Evolutionary conservation across 1,284 basidiomycete species (phyloP).

Genomic region (Phaffia rhodozyma): DNA sequence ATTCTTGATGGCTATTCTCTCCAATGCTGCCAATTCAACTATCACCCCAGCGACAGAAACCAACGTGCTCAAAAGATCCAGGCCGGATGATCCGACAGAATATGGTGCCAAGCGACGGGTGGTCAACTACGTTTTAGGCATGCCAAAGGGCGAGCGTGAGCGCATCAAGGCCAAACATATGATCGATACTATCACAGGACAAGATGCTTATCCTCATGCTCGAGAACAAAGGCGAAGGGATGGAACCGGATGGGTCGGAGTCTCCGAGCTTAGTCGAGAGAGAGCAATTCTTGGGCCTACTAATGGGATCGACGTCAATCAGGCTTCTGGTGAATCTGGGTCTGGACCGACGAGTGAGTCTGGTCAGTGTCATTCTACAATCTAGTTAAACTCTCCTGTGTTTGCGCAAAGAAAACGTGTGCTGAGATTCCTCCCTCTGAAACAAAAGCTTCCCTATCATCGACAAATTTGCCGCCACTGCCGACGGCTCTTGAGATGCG

Average conservation of each 20-base stretch:
- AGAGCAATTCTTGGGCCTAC: neutral
- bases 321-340: neutral
- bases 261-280: constrained; percentile 11
- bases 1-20: constrained; percentile 13
- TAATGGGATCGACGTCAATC: neutral
- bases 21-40: constrained; percentile 11
- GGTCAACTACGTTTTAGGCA: constrained; percentile 13
- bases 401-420: neutral
- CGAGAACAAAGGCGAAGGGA: constrained; percentile 4
- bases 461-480: neutral
- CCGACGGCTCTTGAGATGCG: constrained; percentile 8
- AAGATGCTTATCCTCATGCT: neutral
- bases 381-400: neutral
- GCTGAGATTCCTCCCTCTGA: neutral
- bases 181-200: neutral
- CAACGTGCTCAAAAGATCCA: neutral
- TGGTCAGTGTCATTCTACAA: neutral
- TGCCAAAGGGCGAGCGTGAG: constrained; percentile 11
- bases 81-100: constrained; percentile 15
- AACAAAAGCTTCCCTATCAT: neutral
- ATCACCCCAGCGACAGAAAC: neutral
- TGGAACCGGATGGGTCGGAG: constrained; percentile 15
- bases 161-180: neutral
- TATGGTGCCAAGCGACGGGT: constrained; percentile 16
- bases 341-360: neutral